Conservation (phyloP, 371 early-diverging fungal species). For the Circinella umbellata region DNA sequence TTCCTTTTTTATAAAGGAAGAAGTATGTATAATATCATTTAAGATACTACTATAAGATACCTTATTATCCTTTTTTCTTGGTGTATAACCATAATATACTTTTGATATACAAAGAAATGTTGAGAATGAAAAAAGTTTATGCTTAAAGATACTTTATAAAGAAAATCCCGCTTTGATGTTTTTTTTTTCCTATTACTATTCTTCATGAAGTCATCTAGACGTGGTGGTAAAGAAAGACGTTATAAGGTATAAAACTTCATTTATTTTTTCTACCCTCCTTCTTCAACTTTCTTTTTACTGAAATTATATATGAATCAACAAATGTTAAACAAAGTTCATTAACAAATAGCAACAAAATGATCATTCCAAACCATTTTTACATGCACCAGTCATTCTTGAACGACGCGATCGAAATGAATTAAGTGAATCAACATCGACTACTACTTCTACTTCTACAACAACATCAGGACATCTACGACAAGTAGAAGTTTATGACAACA, state of each 20-base stretch:
- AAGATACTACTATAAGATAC: too few species aligned
- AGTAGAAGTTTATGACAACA: background rate
- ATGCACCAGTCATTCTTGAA: conserved; percentile 36
- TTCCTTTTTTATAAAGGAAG: too few species aligned
- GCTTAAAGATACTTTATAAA: too few species aligned
- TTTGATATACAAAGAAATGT: too few species aligned
- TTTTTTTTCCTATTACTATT: too few species aligned
- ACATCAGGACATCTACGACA: background rate
- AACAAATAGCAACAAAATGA: conserved; percentile 12
- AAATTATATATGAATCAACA: background rate
- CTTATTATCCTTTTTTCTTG: too few species aligned
- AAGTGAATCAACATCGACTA: background rate
- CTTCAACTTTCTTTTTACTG: background rate
- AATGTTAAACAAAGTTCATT: background rate
- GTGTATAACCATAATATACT: too few species aligned
- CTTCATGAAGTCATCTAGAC: background rate
- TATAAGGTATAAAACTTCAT: background rate
- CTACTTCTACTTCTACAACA: background rate
- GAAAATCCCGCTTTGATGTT: too few species aligned
- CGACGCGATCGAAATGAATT: conserved; percentile 26
- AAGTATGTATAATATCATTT: too few species aligned
- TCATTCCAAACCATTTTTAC: conserved; percentile 22
- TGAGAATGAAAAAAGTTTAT: too few species aligned
- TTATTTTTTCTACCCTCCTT: too few species aligned
- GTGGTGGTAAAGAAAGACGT: background rate